These are phyloP conservation scores for Termitomyces bulborhizus DNA, from an alignment of 768 basidiomycete species.

Conservation along the genomic window DNA sequence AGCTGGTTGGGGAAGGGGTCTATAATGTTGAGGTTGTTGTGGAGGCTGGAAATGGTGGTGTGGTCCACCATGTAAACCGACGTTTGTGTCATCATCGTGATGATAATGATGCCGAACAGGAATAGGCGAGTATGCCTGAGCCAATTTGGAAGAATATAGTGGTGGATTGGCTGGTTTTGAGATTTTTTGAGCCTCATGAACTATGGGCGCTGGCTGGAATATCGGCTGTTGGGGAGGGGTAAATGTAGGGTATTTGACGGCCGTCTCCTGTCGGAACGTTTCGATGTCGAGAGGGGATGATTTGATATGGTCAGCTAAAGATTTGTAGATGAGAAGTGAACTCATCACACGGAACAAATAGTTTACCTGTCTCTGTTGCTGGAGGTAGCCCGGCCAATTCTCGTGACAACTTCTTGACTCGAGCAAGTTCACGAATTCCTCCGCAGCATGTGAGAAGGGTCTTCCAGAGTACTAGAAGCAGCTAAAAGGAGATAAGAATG, in stretches of 20 bases:
- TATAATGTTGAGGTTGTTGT: constrained; percentile 26
- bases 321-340: constrained; percentile 1
- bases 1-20: constrained; percentile 56
- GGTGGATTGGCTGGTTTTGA: constrained; percentile 26
- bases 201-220: constrained; percentile 25
- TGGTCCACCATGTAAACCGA: constrained; percentile 30
- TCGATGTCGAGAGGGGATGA: constrained; percentile 89
- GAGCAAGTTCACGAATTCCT: constrained; percentile 78
- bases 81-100: constrained; percentile 63
- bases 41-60: constrained; percentile 29
- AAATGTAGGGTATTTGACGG: constrained; percentile 96
- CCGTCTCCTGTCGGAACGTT: constrained; percentile 82
- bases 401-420: constrained; percentile 79
- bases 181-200: constrained; percentile 23
- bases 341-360: neutral
- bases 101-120: constrained; percentile 94
- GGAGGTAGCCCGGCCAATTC: constrained; percentile 78
- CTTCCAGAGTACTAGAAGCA: constrained; percentile 94
- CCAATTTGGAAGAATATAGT: constrained; percentile 57
- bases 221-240: constrained; percentile 45
- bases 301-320: constrained; percentile 65
- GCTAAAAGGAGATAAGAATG: constrained; percentile 35
- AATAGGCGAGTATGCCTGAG: constrained; percentile 89
- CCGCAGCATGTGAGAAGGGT: constrained; percentile 88
- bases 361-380: constrained; percentile 35